phyloP scores from a whole-genome alignment of 1,284 basidiomycete genomes.

The Ganoderma lingzhi region DNA sequence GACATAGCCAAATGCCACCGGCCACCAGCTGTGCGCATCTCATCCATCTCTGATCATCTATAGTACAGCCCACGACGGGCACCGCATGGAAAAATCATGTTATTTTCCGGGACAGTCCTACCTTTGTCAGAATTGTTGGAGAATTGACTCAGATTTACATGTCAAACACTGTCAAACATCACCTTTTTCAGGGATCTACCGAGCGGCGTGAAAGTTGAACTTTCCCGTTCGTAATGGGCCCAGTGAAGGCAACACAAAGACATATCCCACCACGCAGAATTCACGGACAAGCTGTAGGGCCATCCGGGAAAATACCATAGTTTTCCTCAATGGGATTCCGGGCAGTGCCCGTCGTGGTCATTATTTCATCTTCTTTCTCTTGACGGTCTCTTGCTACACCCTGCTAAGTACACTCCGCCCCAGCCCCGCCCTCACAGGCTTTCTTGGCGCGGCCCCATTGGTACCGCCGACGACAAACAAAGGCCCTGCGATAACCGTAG shows the following conservation, averaged over 20 bases:
- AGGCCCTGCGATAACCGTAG: not conserved
- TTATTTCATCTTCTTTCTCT: not conserved
- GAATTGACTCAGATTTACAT: too few relatives aligned
- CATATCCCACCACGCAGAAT: too few relatives aligned
- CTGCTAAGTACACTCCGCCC: too few relatives aligned
- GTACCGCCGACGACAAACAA: not conserved
- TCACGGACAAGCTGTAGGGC: too few relatives aligned
- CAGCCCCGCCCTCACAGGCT: not conserved
- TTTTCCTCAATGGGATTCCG: too few relatives aligned
- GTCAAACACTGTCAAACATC: too few relatives aligned
- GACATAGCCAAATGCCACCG: constrained; percentile 3
- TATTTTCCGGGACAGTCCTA: not conserved
- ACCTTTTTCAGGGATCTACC: too few relatives aligned
- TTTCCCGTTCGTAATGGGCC: too few relatives aligned
- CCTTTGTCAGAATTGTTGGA: too few relatives aligned
- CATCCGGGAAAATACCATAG: not conserved
- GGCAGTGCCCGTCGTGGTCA: not conserved
- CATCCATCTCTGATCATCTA: constrained; percentile 3
- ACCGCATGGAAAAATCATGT: not conserved
- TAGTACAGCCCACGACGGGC: not conserved
- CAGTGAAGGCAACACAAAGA: too few relatives aligned
- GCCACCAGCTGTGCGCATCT: not conserved
- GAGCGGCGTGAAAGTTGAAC: too few relatives aligned
- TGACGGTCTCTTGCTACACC: not conserved
- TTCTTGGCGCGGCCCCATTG: not conserved